Conservation (phyloP, 2,329 filamentous ascomycete species). For the Tolypocladium pustulatum region DNA sequence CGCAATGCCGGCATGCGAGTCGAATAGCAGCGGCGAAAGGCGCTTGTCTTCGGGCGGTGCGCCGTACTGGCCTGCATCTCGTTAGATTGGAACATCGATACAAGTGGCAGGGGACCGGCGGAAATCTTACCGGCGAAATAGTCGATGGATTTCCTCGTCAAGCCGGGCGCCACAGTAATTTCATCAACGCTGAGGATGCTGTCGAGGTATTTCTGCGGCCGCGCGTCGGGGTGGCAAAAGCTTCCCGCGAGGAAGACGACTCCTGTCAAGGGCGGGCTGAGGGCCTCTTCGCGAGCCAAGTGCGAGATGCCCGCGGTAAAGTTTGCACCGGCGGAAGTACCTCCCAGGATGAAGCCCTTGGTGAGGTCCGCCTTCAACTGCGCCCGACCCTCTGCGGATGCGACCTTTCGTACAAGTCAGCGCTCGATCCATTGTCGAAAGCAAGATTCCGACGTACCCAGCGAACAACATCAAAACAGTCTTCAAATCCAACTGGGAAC, state of each 20-base stretch:
- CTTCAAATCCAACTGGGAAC: slow-evolving; percentile 34
- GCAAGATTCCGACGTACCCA: slow-evolving; percentile 9
- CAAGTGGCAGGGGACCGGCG: background rate
- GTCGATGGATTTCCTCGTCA: slow-evolving; percentile 25
- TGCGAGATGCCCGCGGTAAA: slow-evolving; percentile 35
- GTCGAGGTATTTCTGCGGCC: slow-evolving; percentile 25
- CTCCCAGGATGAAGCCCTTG: slow-evolving; percentile 37
- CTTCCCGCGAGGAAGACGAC: slow-evolving; percentile 34
- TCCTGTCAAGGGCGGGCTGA: slow-evolving; percentile 31
- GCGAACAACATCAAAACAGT: slow-evolving; percentile 29
- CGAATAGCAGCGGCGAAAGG: slow-evolving; percentile 24
- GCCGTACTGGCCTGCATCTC: slow-evolving; percentile 11
- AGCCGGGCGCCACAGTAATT: slow-evolving; percentile 19
- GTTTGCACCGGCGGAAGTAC: slow-evolving; percentile 41
- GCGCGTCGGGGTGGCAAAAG: slow-evolving; percentile 26
- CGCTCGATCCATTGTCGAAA: background rate
- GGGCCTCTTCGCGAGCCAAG: slow-evolving; percentile 22
- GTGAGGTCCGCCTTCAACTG: slow-evolving; percentile 27
- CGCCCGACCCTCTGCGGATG: slow-evolving; percentile 11
- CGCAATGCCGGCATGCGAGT: slow-evolving; percentile 18
- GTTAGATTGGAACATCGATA: background rate
- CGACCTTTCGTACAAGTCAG: slow-evolving; percentile 4
- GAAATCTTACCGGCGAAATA: slow-evolving; percentile 16
- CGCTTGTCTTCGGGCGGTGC: slow-evolving; percentile 23
- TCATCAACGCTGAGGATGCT: slow-evolving; percentile 24